phyloP scores from a whole-genome alignment of 352 stramenopile species.

The Globisporangium spiculum region DNA sequence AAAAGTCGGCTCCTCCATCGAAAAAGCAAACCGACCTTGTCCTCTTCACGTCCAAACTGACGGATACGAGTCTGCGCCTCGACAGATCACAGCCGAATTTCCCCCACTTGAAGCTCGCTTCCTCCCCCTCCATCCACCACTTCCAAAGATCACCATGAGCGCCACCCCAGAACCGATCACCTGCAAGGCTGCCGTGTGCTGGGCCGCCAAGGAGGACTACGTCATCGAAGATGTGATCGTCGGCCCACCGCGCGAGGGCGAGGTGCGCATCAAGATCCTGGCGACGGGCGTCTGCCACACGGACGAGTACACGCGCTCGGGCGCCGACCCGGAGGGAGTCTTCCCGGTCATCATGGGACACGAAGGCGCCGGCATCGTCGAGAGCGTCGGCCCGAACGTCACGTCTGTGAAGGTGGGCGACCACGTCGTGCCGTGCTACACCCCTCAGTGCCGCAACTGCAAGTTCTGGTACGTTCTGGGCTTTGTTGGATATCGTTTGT shows the following conservation, averaged over 20 bases:
- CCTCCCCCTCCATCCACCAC: background rate
- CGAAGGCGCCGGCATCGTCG: conserved; percentile 80
- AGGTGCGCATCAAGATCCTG: conserved; percentile 84
- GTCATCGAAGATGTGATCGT: conserved; percentile 84
- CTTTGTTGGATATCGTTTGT: conserved; percentile 4
- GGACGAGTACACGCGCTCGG: conserved; percentile 85
- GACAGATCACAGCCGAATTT: background rate
- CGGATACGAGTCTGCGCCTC: background rate
- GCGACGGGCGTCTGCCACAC: conserved; percentile 86
- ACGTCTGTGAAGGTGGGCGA: conserved; percentile 81
- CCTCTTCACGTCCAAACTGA: background rate
- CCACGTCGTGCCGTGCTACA: conserved; percentile 97
- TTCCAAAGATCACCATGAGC: conserved; percentile 33
- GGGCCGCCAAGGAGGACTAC: conserved; percentile 81
- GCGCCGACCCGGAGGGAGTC: conserved; percentile 71
- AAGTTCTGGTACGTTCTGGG: conserved; percentile 68
- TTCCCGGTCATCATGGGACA: conserved; percentile 89
- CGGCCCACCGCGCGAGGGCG: conserved; percentile 51
- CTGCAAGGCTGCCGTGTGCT: conserved; percentile 89
- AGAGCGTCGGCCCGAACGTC: conserved; percentile 77
- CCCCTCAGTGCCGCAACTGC: conserved; percentile 87
- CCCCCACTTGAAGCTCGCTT: conserved; percentile 13
- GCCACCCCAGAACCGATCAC: conserved; percentile 63
- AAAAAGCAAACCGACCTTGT: background rate
- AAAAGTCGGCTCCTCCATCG: conserved; percentile 9